Conservation (phyloP, 768 basidiomycete genomes). For the Calvatia gigantea region DNA sequence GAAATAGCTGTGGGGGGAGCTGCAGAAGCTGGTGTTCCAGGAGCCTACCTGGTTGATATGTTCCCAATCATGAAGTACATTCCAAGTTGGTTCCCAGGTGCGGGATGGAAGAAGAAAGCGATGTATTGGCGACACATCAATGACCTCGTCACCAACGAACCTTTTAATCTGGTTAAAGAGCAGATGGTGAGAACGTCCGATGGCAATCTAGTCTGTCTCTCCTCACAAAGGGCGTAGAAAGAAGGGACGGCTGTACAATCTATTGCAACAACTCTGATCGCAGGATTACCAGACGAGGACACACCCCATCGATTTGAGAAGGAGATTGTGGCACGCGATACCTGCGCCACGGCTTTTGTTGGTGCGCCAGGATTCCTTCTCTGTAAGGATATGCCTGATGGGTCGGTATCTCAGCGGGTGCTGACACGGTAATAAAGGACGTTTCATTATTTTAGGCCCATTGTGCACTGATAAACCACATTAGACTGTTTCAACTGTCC, state of each 20-base stretch:
- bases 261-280: slow-evolving; percentile 6
- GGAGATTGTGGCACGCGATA: slow-evolving; percentile 1
- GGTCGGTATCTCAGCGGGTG: not conserved
- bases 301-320: not conserved
- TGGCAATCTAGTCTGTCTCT: not conserved
- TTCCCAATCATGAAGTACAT: slow-evolving; percentile 10
- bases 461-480: not conserved
- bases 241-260: not conserved
- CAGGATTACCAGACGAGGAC: slow-evolving; percentile 7
- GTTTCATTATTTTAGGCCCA: too few relatives aligned
- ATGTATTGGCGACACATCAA: not conserved
- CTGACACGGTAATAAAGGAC: slow-evolving; percentile 13
- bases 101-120: not conserved
- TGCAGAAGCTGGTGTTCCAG: slow-evolving; percentile 22
- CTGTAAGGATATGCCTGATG: not conserved
- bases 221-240: not conserved
- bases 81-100: not conserved
- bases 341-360: slow-evolving; percentile 6
- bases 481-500: slow-evolving; percentile 16
- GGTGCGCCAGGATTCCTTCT: not conserved
- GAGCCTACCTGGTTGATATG: slow-evolving; percentile 27
- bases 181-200: not conserved
- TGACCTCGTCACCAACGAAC: not conserved
- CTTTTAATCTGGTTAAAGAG: not conserved
- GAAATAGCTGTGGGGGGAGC: slow-evolving; percentile 23